A percentile compares a stretch with the other conserved stretches of the same genome.
Conservation (phyloP, 2,329 filamentous ascomycete species). For the Fusarium neocosmosporiellum region DNA sequence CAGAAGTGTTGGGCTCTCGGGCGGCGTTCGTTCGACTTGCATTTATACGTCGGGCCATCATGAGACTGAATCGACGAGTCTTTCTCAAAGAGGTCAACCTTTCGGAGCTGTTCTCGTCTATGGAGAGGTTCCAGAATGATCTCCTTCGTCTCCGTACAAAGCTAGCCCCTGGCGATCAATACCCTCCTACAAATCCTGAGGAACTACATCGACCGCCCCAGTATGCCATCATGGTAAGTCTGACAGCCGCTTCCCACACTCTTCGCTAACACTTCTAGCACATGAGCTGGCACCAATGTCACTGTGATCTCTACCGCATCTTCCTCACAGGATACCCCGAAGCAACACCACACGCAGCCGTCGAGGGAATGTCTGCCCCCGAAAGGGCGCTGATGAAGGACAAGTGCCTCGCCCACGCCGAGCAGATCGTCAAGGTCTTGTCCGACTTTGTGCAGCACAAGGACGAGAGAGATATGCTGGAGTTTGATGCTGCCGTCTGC, state of each 20-base stretch:
- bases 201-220: slow-evolving; percentile 32
- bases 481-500: slow-evolving; percentile 56
- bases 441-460: slow-evolving; percentile 50
- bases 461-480: slow-evolving; percentile 45
- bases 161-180: slow-evolving; percentile 36
- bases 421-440: slow-evolving; percentile 49
- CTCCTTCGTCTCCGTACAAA: slow-evolving; percentile 37
- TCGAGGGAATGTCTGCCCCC: slow-evolving; percentile 43
- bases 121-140: slow-evolving; percentile 44
- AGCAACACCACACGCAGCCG: slow-evolving; percentile 49
- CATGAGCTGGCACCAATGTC: slow-evolving; percentile 54
- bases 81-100: slow-evolving; percentile 40
- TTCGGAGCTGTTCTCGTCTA: slow-evolving; percentile 36
- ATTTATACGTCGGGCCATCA: slow-evolving; percentile 37
- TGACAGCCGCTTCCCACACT: fast-evolving
- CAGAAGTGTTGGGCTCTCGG: slow-evolving; percentile 34
- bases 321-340: slow-evolving; percentile 55
- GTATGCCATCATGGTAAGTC: slow-evolving; percentile 37
- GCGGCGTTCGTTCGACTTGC: slow-evolving; percentile 41
- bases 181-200: slow-evolving; percentile 29
- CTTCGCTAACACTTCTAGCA: slow-evolving; percentile 23
- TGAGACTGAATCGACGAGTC: slow-evolving; percentile 41
- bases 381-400: slow-evolving; percentile 42
- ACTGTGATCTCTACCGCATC: slow-evolving; percentile 59
- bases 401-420: slow-evolving; percentile 52